Evolutionary conservation across 495 filamentous ascomycete genomes (phyloP).

Genomic region (Penicillium fimorum): DNA sequence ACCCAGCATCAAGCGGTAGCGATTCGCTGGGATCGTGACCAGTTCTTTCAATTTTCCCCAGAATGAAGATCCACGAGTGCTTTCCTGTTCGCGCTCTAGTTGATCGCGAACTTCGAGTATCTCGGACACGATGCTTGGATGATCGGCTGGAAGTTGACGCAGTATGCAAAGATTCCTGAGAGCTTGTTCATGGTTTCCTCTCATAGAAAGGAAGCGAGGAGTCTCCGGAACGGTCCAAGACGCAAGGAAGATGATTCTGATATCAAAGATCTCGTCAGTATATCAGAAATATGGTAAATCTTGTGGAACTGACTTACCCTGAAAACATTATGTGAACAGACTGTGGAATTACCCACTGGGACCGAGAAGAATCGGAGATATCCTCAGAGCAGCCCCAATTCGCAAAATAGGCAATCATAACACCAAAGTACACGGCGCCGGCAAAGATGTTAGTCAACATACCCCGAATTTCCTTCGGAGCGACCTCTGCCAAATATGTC

Average conservation of each 20-base stretch:
- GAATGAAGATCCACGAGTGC: conserved; percentile 4
- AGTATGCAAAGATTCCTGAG: conserved; percentile 3
- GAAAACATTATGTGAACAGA: conserved; percentile 12
- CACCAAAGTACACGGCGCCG: conserved; percentile 7
- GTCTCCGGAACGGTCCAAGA: conserved; percentile 10
- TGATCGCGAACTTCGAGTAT: conserved; percentile 3
- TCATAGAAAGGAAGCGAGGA: conserved; percentile 7
- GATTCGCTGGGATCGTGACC: conserved; percentile 3
- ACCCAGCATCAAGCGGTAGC: conserved; percentile 9
- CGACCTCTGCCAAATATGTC: conserved; percentile 57
- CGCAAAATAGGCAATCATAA: conserved; percentile 8
- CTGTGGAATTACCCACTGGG: conserved; percentile 9
- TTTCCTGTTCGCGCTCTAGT: conserved; percentile 6
- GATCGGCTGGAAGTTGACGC: conserved; percentile 1
- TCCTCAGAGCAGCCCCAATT: conserved; percentile 11
- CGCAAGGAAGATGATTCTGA: conserved; percentile 3
- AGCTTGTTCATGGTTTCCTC: conserved; percentile 4
- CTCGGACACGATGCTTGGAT: conserved; percentile 5
- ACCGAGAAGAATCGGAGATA: conserved; percentile 5
- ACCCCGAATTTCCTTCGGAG: conserved; percentile 53
- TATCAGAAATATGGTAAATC: too few species aligned
- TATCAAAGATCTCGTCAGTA: not conserved
- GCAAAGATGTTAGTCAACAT: conserved; percentile 15
- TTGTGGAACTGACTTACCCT: not conserved
- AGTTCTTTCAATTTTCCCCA: conserved; percentile 10